Conservation (phyloP, 371 early-diverging fungal species). For the Nematocida sp. region DNA sequence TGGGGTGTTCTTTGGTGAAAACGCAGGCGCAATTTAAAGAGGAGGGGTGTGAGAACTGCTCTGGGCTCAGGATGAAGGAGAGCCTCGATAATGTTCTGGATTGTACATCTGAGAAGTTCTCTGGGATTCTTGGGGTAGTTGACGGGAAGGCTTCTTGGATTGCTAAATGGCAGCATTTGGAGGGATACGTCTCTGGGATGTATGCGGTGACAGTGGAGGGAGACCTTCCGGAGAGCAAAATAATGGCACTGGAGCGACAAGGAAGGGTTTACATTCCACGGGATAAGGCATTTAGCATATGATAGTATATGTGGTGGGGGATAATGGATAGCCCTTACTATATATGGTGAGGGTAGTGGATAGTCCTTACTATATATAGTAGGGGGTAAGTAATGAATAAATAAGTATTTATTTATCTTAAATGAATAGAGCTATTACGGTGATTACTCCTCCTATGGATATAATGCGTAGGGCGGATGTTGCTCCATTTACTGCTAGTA, state of each 20-base stretch:
- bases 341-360: too few species aligned
- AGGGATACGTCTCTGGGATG: conserved; percentile 56
- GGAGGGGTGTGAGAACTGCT: conserved; percentile 66
- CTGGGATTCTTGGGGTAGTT: conserved; percentile 59
- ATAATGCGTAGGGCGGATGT: not conserved
- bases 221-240: conserved; percentile 59
- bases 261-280: conserved; percentile 62
- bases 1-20: conserved; percentile 61
- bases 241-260: conserved; percentile 60
- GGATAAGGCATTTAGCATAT: conserved; percentile 60
- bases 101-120: conserved; percentile 53
- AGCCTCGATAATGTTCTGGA: conserved; percentile 55
- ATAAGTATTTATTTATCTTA: not conserved
- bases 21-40: conserved; percentile 55
- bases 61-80: conserved; percentile 49
- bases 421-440: conserved; percentile 1
- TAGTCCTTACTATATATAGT: too few species aligned
- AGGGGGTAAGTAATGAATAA: not conserved
- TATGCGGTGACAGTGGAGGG: conserved; percentile 67
- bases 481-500: not conserved
- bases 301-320: not conserved
- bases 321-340: not conserved
- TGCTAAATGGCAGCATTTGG: conserved; percentile 66
- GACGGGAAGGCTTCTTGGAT: conserved; percentile 64
- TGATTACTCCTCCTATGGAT: not conserved